phyloP scores from a whole-genome alignment of 306 rosid species.

The Acmispon strigosus region DNA sequence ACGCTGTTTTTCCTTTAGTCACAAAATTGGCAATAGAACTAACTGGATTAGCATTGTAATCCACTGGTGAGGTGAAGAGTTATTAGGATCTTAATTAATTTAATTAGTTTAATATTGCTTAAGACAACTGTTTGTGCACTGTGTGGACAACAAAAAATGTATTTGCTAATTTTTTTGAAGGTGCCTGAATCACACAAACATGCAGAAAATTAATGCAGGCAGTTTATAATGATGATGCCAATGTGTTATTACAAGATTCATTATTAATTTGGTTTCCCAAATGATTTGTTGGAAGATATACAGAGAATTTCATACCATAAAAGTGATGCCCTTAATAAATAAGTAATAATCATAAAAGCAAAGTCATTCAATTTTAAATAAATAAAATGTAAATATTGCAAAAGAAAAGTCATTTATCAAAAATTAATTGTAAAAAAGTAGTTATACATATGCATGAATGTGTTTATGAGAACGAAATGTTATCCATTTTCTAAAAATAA shows the following conservation, averaged over 20 bases:
- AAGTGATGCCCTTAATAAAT: background rate
- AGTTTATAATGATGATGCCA: background rate
- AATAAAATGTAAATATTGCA: no score
- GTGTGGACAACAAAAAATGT: background rate
- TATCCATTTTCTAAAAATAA: no score
- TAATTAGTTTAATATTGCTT: background rate
- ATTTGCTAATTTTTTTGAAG: background rate
- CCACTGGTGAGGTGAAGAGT: conserved; percentile 19
- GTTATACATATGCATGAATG: no score
- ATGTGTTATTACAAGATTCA: background rate
- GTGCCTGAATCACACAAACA: conserved; percentile 1
- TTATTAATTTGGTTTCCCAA: background rate
- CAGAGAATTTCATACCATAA: background rate
- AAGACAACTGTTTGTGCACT: conserved; percentile 5
- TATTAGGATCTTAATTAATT: background rate
- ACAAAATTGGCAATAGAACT: background rate
- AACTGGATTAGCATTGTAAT: background rate
- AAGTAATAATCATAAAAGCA: background rate
- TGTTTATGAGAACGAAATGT: no score
- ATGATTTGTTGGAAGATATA: background rate
- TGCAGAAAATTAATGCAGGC: background rate
- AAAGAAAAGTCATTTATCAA: no score
- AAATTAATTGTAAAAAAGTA: no score
- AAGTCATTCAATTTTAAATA: background rate
- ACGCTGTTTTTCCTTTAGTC: background rate